Percentiles rank a stretch among this genome's conserved stretches.
These are phyloP conservation scores for Ceratocystis colombiana DNA, from an alignment of 2,329 filamentous ascomycete species.

Conservation along the genomic window DNA sequence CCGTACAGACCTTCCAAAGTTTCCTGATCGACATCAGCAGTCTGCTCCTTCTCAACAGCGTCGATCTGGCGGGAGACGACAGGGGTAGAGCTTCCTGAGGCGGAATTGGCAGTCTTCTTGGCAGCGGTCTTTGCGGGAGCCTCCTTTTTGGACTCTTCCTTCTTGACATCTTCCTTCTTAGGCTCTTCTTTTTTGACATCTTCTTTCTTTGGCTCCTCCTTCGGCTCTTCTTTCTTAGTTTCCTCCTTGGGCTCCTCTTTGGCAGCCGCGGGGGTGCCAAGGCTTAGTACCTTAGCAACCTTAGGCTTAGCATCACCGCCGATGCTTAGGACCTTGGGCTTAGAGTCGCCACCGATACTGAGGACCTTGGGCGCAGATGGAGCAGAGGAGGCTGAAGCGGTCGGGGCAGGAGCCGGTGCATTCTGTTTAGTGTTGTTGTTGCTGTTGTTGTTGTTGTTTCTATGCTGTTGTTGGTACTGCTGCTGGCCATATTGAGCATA, in stretches of 20 bases:
- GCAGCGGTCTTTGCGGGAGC: conserved; percentile 77
- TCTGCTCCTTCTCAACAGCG: conserved; percentile 72
- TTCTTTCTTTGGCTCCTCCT: conserved; percentile 35
- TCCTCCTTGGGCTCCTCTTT: conserved; percentile 22
- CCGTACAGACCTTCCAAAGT: conserved; percentile 92
- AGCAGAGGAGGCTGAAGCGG: conserved; percentile 38
- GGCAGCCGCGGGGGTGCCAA: conserved; percentile 32
- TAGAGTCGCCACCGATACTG: conserved; percentile 54
- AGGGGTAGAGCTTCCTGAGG: conserved; percentile 76
- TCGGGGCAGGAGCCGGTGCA: conserved; percentile 40
- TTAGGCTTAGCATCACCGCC: conserved; percentile 50
- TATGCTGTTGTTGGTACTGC: conserved; percentile 40
- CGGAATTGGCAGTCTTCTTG: conserved; percentile 69
- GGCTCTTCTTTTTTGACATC: conserved; percentile 42
- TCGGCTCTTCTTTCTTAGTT: conserved; percentile 25
- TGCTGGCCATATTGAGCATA: conserved; percentile 40
- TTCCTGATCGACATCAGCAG: conserved; percentile 57
- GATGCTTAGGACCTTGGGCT: conserved; percentile 66
- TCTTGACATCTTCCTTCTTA: conserved; percentile 39
- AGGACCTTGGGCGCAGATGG: conserved; percentile 48
- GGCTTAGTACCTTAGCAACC: conserved; percentile 38
- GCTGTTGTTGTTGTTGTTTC: conserved; percentile 35
- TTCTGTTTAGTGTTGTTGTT: conserved; percentile 36
- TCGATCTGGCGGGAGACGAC: conserved; percentile 63
- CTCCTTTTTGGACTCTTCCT: conserved; percentile 41